These are phyloP conservation scores for Leishmania martiniquensis DNA, from an alignment of 208 protist genomes.

Conservation along the genomic window DNA sequence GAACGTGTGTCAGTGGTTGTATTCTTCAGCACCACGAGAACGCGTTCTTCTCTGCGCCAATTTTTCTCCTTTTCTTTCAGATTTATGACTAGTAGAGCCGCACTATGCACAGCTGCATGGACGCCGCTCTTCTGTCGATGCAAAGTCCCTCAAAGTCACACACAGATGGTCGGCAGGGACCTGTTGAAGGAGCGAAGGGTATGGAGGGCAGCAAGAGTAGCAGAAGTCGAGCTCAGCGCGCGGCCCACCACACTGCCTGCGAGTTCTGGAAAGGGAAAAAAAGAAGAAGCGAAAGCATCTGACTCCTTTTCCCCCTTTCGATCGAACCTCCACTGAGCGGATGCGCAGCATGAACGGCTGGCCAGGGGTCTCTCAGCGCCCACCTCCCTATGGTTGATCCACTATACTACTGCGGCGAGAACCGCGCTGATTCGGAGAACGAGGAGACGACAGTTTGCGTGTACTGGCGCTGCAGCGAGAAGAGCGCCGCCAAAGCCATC, in stretches of 20 bases:
- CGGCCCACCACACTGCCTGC: not conserved
- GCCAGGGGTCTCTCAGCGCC: not conserved
- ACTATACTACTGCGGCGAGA: constrained; percentile 32
- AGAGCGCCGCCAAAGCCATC: constrained; percentile 80
- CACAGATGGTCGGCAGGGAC: not conserved
- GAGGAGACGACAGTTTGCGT: constrained; percentile 54
- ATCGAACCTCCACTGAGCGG: not conserved
- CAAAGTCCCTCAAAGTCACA: not conserved
- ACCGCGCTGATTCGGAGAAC: constrained; percentile 61
- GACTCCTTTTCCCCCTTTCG: not conserved
- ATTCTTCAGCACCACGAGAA: not conserved
- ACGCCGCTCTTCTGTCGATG: not conserved
- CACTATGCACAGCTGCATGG: constrained; percentile 1
- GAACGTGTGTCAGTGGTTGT: not conserved
- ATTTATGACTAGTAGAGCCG: not conserved
- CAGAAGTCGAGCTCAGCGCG: not conserved
- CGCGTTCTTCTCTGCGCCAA: not conserved
- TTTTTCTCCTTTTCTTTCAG: not conserved
- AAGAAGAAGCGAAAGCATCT: not conserved
- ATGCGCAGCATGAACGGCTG: not conserved
- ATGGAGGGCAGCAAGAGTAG: not conserved
- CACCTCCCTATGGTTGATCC: not conserved
- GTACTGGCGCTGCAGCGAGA: constrained; percentile 88
- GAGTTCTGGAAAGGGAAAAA: not conserved
- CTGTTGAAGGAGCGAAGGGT: no score